Base-by-base conservation (phyloP, 768 basidiomycete species). In the Tephrocybe rancida region DNA sequence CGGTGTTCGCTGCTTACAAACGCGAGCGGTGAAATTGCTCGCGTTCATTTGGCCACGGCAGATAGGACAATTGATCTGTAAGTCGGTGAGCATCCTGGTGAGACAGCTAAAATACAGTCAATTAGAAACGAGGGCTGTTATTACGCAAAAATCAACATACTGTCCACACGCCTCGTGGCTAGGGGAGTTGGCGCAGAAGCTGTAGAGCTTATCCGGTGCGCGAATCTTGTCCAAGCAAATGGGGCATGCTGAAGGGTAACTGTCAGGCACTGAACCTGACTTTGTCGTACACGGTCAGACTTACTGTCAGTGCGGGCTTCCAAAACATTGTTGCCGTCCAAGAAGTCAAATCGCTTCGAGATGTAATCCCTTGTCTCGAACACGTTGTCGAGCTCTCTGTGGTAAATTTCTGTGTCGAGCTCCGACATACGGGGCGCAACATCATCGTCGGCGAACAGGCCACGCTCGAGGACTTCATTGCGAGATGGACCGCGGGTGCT, bases 141-240 rank as follows among this genome's bases (percentile, higher is more conserved):
- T 7, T 11, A 38, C 16, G 37, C 6, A 10, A 5, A 10, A 5
- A 5, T 44, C 13, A 6, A 44, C 42, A 5, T 14, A 44, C 42
- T 24, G 42, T 44, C 42, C 42, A 44, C 42, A 44, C 5, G 42
- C 25, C 24, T 44, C 42, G 42, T 44, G 42, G 11, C n/a, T 41
- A 21, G 39, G n/a, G 19, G 21, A 25, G 24, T 44, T 44, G 11
- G 16, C 24, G 42, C 42, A 44, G 22, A 44, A 44, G 25, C 22
- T 44, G 21, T 25, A 24, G 22, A 44, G 21, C 42, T 26, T 44
- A 11, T 44, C 42, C 11, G 42, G 42, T 4, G 42, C 42, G 5
- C 42, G 42, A 16, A 44, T 44, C 25, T 44, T 44, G 8, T 44
- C 42, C 42, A 44, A n/a, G 22, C 42, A 44, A 44, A 44, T 26